Conservation (phyloP, 2,329 filamentous ascomycete genomes). For the Phaeosphaeriaceae sp. region DNA sequence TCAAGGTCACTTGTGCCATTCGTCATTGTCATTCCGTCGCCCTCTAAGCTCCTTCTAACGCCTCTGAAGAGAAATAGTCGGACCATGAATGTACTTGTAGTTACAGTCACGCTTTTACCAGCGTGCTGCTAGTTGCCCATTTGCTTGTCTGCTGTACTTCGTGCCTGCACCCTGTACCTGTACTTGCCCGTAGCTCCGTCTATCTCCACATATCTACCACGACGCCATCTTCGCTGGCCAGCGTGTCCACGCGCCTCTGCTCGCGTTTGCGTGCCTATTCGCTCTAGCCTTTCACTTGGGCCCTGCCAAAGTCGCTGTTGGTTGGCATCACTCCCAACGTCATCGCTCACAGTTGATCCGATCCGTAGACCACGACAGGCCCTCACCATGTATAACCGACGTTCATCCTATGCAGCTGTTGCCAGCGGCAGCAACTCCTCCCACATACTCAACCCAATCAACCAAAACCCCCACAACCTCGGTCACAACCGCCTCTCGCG, state of each 20-base stretch:
- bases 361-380: constrained; percentile 5
- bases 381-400: constrained; percentile 47
- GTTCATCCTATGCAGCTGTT: constrained; percentile 67
- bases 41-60: not conserved
- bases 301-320: not conserved
- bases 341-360: constrained; percentile 1
- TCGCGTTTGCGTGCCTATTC: constrained; percentile 8
- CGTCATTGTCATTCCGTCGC: constrained; percentile 7
- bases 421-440: constrained; percentile 63
- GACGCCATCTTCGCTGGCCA: not conserved
- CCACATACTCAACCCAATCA: constrained; percentile 61
- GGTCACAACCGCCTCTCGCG: constrained; percentile 43
- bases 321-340: constrained; percentile 2
- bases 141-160: constrained; percentile 16
- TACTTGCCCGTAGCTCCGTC: constrained; percentile 9
- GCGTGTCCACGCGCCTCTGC: constrained; percentile 1
- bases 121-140: constrained; percentile 42
- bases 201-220: not conserved
- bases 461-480: constrained; percentile 32
- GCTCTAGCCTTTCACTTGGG: not conserved
- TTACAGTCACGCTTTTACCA: constrained; percentile 15
- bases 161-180: too few species aligned
- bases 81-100: constrained; percentile 41
- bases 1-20: not conserved
- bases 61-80: not conserved